phyloP scores from a whole-genome alignment of 371 early-diverging fungal genomes.

The Amoeboaphelidium protococcarum region DNA sequence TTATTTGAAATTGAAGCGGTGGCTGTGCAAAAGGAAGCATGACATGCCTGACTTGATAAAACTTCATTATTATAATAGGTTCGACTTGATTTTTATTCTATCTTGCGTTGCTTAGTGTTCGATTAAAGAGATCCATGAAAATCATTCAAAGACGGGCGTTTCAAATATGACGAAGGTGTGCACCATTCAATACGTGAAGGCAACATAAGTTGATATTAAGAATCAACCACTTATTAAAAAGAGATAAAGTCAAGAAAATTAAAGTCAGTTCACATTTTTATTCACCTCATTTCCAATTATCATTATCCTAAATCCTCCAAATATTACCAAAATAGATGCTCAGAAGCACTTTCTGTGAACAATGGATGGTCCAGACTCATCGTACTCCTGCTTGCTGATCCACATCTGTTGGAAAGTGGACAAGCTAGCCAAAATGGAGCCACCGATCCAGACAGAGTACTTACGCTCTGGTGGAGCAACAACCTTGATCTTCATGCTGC shows the following conservation, averaged over 20 bases:
- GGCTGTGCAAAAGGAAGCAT: conserved; percentile 18
- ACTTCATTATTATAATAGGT: too few species aligned
- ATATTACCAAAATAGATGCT: conserved; percentile 7
- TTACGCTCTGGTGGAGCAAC: conserved; percentile 27
- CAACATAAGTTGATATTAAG: too few species aligned
- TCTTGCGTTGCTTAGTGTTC: too few species aligned
- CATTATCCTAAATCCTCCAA: conserved; percentile 8
- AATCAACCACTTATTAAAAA: too few species aligned
- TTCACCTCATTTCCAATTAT: too few species aligned
- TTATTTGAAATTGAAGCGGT: conserved; percentile 73
- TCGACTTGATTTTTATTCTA: too few species aligned
- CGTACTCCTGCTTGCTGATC: conserved; percentile 58
- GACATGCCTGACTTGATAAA: not conserved
- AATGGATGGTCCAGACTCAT: conserved; percentile 89
- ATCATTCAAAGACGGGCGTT: too few species aligned
- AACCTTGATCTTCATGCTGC: conserved; percentile 20
- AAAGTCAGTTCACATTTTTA: conserved; percentile 7
- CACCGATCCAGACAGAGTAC: conserved; percentile 28
- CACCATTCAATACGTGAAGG: too few species aligned
- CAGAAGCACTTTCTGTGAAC: conserved; percentile 98
- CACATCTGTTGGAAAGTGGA: conserved; percentile 30
- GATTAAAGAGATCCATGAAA: too few species aligned
- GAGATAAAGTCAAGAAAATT: too few species aligned
- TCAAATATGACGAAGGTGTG: too few species aligned
- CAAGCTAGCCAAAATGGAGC: conserved; percentile 24